Conservation (phyloP, 179 eudicot species). For the Amaranthus tricolor region DNA sequence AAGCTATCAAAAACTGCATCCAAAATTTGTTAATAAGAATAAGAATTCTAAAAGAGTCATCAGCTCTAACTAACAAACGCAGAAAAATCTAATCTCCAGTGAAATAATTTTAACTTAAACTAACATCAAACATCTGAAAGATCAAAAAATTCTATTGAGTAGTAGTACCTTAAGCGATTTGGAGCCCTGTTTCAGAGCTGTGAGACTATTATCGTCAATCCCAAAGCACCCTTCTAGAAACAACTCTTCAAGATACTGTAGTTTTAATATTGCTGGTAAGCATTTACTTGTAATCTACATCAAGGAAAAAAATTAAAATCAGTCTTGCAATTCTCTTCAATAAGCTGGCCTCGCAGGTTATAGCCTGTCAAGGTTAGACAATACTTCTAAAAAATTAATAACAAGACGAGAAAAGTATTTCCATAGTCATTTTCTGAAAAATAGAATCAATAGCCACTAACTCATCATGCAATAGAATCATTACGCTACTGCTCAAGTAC, state of each 20-base stretch:
- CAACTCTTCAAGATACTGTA: conserved; percentile 71
- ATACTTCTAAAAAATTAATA: no score
- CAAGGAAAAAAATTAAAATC: conserved; percentile 20
- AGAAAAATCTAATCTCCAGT: no score
- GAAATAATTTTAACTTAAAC: no score
- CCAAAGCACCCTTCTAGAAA: conserved; percentile 88
- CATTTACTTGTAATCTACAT: conserved; percentile 76
- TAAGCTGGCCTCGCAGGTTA: not conserved
- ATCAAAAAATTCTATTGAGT: conserved; percentile 2
- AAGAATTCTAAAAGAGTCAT: not conserved
- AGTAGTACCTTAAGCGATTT: conserved; percentile 68
- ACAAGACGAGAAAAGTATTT: not conserved
- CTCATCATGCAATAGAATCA: not conserved
- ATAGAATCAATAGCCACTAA: not conserved
- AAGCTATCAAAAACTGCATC: conserved; percentile 2
- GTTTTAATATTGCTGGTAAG: conserved; percentile 61
- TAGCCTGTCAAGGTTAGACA: no score
- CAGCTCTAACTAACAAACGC: not conserved
- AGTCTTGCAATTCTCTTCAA: conserved; percentile 1
- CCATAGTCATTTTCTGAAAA: not conserved
- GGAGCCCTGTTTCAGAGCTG: conserved; percentile 59
- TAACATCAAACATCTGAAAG: not conserved
- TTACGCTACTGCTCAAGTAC: not conserved
- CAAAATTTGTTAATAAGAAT: not conserved
- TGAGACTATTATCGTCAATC: conserved; percentile 73